phyloP scores from a whole-genome alignment of 2,329 filamentous ascomycete genomes.

The Exserohilum rostratum region DNA sequence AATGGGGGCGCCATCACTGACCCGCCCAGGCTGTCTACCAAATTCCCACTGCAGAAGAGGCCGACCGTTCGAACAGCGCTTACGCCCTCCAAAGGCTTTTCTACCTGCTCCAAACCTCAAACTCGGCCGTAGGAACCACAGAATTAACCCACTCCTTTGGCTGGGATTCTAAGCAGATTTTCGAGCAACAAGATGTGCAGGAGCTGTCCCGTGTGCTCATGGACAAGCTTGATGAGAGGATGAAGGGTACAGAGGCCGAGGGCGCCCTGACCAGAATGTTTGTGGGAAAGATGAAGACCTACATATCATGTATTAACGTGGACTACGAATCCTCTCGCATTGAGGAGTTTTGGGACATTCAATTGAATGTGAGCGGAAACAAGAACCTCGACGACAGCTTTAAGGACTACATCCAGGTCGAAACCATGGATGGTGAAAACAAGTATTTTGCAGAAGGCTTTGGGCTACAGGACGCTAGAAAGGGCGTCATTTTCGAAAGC shows the following conservation, averaged over 20 bases:
- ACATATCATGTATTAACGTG: conserved; percentile 98
- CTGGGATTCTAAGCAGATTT: conserved; percentile 97
- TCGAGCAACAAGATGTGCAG: conserved; percentile 98
- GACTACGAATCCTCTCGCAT: conserved; percentile 94
- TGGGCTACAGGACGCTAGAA: conserved; percentile 94
- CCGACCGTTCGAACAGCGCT: conserved; percentile 82
- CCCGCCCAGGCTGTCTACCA: conserved; percentile 83
- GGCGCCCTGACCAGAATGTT: conserved; percentile 90
- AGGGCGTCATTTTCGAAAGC: conserved; percentile 95
- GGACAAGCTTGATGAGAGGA: conserved; percentile 95
- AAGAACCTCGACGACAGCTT: conserved; percentile 93
- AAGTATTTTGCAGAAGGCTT: conserved; percentile 94
- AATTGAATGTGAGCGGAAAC: conserved; percentile 94
- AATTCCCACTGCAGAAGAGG: conserved; percentile 88
- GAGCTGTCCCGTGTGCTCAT: conserved; percentile 95
- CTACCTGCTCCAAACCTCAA: conserved; percentile 89
- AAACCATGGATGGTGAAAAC: conserved; percentile 97
- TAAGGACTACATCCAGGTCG: conserved; percentile 93
- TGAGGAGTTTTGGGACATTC: conserved; percentile 99
- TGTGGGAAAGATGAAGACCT: conserved; percentile 97
- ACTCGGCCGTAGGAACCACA: conserved; percentile 81
- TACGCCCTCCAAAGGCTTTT: conserved; percentile 94
- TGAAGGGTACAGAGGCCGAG: conserved; percentile 94
- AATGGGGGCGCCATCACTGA: conserved; percentile 2
- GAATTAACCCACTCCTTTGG: conserved; percentile 97